A percentile compares a stretch with the other conserved stretches of the same genome.
These are phyloP conservation scores for Chlorophyllum brunneum DNA, from an alignment of 768 basidiomycete species.

Conservation along the genomic window DNA sequence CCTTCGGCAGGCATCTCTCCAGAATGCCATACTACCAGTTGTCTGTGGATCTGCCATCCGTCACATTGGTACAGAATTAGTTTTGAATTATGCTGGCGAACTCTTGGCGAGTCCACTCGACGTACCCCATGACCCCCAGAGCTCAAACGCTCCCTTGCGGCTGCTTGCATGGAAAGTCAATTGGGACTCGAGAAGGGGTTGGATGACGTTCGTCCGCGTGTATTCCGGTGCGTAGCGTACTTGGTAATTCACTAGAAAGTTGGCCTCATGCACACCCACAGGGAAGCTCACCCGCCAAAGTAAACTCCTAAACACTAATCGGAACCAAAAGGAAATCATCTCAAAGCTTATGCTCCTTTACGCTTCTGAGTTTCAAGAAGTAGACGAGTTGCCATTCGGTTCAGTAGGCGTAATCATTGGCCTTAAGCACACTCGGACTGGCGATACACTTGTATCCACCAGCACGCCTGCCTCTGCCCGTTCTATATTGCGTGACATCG, in stretches of 20 bases:
- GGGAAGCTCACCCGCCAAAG: constrained; percentile 68
- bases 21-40: constrained; percentile 68
- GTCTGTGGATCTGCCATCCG: constrained; percentile 81
- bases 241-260: neutral
- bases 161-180: constrained; percentile 85
- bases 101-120: constrained; percentile 78
- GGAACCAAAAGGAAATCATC: constrained; percentile 67
- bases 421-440: constrained; percentile 79
- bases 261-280: constrained; percentile 22
- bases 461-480: constrained; percentile 34
- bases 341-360: constrained; percentile 77
- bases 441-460: constrained; percentile 73
- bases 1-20: constrained; percentile 65
- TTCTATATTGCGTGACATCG: constrained; percentile 55
- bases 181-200: constrained; percentile 79
- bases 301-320: constrained; percentile 57
- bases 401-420: constrained; percentile 84
- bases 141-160: constrained; percentile 46
- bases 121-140: constrained; percentile 43
- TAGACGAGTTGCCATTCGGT: constrained; percentile 76
- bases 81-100: constrained; percentile 81
- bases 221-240: constrained; percentile 64
- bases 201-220: constrained; percentile 91
- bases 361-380: constrained; percentile 71
- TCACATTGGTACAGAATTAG: constrained; percentile 75